Evolutionary conservation across 2,329 filamentous ascomycete species (phyloP).

Genomic region (Coniochaeta prunicola): DNA sequence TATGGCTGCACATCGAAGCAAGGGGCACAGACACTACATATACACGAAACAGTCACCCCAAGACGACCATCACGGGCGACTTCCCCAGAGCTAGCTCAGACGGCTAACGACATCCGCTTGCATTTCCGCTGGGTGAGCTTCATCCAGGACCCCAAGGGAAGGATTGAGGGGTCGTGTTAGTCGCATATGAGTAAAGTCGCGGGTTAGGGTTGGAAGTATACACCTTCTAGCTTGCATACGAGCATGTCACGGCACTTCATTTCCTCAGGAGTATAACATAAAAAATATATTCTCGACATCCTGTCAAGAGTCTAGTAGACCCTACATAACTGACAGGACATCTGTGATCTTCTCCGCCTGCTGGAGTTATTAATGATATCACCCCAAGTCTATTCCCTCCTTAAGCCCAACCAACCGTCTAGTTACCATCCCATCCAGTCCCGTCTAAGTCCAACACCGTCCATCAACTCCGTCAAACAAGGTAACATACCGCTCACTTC

Average conservation of each 20-base stretch:
- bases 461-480: neutral
- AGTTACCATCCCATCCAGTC: too few relatives aligned
- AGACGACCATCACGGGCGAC: neutral
- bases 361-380: too few relatives aligned
- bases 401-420: too few relatives aligned
- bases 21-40: neutral
- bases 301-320: too few relatives aligned
- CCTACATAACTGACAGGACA: neutral
- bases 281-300: too few relatives aligned
- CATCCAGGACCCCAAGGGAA: neutral
- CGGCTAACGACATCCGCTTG: neutral
- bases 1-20: neutral
- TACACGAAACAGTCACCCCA: neutral
- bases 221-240: too few relatives aligned
- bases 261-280: too few relatives aligned
- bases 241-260: too few relatives aligned
- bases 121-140: neutral
- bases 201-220: neutral
- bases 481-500: neutral
- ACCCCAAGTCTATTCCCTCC: too few relatives aligned
- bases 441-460: neutral
- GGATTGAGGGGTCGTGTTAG: neutral
- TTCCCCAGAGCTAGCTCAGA: neutral
- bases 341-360: neutral
- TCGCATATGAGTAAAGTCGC: neutral